phyloP scores from a whole-genome alignment of 306 rosid genomes.

The Vachellia collinsii region DNA sequence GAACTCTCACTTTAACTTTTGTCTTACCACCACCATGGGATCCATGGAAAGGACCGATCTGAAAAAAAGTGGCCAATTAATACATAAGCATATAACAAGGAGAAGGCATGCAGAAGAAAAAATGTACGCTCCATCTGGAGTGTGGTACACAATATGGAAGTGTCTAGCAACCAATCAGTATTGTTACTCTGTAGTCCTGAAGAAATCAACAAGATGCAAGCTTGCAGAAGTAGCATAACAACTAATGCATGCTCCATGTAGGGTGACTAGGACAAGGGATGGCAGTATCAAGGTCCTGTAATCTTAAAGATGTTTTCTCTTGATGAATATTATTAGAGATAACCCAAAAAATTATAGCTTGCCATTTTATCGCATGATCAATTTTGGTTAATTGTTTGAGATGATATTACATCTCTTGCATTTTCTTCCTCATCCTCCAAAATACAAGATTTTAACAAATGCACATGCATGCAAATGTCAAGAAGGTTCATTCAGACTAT shows the following conservation, averaged over 20 bases:
- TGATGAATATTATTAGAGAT: background rate
- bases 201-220: background rate
- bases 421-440: conserved; percentile 26
- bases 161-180: background rate
- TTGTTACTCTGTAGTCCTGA: background rate
- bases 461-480: background rate
- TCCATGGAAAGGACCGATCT: conserved; percentile 89
- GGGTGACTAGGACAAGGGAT: background rate
- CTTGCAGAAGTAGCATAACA: background rate
- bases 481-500: conserved; percentile 10
- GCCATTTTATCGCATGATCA: background rate
- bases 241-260: background rate
- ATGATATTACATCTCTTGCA: conserved; percentile 12
- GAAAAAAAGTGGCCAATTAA: conserved; percentile 34
- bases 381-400: background rate
- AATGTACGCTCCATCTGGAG: conserved; percentile 3
- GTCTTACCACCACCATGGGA: conserved; percentile 52
- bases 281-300: background rate
- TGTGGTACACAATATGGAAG: background rate
- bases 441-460: conserved; percentile 28
- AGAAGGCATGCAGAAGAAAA: conserved; percentile 17
- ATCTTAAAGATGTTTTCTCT: background rate
- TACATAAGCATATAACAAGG: conserved; percentile 31
- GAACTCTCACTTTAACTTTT: conserved; percentile 78
- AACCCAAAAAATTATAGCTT: background rate